These are phyloP conservation scores for Sporothrix luriei DNA, from an alignment of 2,329 filamentous ascomycete genomes.

Conservation along the genomic window DNA sequence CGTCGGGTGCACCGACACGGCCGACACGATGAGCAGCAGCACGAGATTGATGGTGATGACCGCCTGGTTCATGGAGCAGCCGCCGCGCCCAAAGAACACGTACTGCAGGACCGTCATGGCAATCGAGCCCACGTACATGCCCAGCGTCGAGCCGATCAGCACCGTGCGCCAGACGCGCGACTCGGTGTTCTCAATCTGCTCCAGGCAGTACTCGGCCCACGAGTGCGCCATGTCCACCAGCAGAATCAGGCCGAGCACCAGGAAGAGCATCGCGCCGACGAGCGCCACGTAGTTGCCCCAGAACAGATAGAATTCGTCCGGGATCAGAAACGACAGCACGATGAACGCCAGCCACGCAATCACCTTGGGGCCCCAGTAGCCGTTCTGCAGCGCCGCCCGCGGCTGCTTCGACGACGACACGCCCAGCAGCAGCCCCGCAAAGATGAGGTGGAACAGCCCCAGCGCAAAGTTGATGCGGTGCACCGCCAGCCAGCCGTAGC, in stretches of 20 bases:
- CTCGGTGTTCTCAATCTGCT: slow-evolving; percentile 88
- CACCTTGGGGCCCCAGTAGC: slow-evolving; percentile 98
- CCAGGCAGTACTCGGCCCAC: slow-evolving; percentile 95
- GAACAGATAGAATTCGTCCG: slow-evolving; percentile 89
- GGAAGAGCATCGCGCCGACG: slow-evolving; percentile 85
- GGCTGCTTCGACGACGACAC: slow-evolving; percentile 85
- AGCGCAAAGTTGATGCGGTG: slow-evolving; percentile 98
- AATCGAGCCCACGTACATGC: slow-evolving; percentile 89
- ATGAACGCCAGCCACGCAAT: slow-evolving; percentile 85
- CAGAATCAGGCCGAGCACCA: slow-evolving; percentile 87
- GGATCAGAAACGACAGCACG: slow-evolving; percentile 92
- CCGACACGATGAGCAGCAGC: slow-evolving; percentile 76
- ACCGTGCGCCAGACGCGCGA: slow-evolving; percentile 82
- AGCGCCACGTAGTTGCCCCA: slow-evolving; percentile 96
- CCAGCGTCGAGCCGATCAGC: slow-evolving; percentile 85
- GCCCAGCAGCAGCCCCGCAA: slow-evolving; percentile 82
- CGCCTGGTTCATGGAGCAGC: slow-evolving; percentile 94
- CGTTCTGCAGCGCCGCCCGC: slow-evolving; percentile 88
- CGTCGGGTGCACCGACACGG: slow-evolving; percentile 83
- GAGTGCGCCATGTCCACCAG: slow-evolving; percentile 93
- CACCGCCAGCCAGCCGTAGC: slow-evolving; percentile 93
- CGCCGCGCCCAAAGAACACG: slow-evolving; percentile 81
- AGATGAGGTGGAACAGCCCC: slow-evolving; percentile 86
- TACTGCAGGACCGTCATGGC: slow-evolving; percentile 98
- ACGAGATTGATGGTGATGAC: slow-evolving; percentile 93